Evolutionary conservation across 108 stramenopile species (phyloP).

Genomic region (Nannochloropsis granulata): DNA sequence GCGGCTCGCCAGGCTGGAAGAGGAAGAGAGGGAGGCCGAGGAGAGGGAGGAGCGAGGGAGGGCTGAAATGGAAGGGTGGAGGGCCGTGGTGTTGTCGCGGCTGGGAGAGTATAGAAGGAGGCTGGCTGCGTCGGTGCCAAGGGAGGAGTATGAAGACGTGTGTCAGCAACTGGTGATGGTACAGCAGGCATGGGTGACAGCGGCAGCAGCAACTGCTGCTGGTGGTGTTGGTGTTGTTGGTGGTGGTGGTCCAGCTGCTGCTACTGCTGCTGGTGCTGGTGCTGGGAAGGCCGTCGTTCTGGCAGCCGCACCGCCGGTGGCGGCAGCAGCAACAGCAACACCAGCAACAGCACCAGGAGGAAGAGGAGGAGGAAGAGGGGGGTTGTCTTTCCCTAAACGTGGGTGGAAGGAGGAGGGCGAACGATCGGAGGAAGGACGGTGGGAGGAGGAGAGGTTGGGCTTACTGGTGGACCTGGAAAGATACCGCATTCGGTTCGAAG

Average conservation of each 20-base stretch:
- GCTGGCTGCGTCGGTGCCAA: neutral
- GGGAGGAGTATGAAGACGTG: neutral
- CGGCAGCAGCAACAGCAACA: neutral
- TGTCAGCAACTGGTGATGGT: neutral
- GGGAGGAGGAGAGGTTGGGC: neutral
- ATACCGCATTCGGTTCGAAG: neutral
- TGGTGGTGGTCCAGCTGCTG: neutral
- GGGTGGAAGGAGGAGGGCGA: neutral
- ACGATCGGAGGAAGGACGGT: neutral
- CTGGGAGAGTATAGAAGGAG: neutral
- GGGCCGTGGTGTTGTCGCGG: neutral
- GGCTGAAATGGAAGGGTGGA: neutral
- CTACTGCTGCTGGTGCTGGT: neutral
- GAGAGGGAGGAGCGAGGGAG: neutral
- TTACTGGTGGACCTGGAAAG: neutral
- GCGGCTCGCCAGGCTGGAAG: neutral
- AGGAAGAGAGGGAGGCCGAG: neutral
- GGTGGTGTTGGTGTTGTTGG: neutral
- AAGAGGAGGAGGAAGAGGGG: too few relatives aligned
- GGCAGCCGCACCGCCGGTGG: neutral
- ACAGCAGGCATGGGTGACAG: neutral
- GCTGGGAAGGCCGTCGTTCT: neutral
- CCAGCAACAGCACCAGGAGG: neutral
- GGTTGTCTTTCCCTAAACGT: neutral
- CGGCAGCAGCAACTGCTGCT: neutral